Base-by-base conservation (phyloP, 2,329 filamentous ascomycete species). In the Neoascochyta sp. region DNA sequence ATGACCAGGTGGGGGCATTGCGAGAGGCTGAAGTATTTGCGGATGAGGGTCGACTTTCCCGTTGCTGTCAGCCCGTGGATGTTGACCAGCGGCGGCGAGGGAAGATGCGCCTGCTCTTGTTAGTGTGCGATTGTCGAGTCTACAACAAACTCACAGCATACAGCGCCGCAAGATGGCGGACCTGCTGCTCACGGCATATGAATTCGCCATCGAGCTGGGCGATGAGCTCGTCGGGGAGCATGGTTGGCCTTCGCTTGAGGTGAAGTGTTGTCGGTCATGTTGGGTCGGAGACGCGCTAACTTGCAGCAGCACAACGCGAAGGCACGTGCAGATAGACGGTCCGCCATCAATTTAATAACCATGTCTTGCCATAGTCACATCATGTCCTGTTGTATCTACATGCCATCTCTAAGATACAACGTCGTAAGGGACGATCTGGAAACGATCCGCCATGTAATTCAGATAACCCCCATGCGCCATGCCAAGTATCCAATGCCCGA, bases 21-120 rank as follows among this genome's bases (percentile, higher is more conserved):
- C 8, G 75, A 66, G 1, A 57, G 52, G 16, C 73, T 56, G 3
- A 93, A 73, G 10, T 87, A 73, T 3, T 73, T 70, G 34, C 71
- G 70, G 3, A 82, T 70, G 28, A 95, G 74, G 26, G 77, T 76
- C 17, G 80, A 86, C 66, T 96, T 96, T 22, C 88, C 90, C 0
- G 89, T 94, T 2, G 87, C 83, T 52, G 89, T 81, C 16, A 88
- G 78, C 28, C 92, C 92, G 60, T 96, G 81, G 27, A 93, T 63
- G 13, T 95, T 79, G 8, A 95, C 62, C 38, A 85, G 84, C 8
- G 78, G 70, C 34, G 83, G 84, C 34, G 78, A 81, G 16, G 85
- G 81, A n/a, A 81, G 71, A 25, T 68, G 63, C 13, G 79, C 75
- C 78, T 86, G 54, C 19, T 4, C 15, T 12, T 29, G 31, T 62